Conservation (phyloP, 2,329 filamentous ascomycete genomes). For the Beauveria australis region DNA sequence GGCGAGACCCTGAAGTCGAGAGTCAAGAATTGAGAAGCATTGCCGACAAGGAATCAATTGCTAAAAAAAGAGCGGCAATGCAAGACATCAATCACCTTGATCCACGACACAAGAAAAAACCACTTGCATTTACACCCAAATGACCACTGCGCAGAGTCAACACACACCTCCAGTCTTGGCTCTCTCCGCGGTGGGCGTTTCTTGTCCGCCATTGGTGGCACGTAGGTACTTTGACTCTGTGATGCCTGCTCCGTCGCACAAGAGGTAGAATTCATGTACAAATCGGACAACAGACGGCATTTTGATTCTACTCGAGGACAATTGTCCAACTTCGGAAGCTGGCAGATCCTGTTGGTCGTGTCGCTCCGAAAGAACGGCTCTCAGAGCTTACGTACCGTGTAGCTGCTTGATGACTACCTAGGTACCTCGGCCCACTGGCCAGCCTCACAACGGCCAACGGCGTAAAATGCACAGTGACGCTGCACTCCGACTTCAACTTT, state of each 20-base stretch:
- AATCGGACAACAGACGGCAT: neutral
- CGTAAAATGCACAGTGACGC: no score
- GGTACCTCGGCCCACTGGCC: no score
- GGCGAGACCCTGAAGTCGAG: neutral
- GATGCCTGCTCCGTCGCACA: neutral
- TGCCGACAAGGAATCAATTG: neutral
- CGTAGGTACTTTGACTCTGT: neutral
- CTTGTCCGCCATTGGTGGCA: neutral
- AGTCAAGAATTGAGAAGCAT: no score
- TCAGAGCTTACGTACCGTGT: no score
- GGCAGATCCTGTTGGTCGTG: neutral
- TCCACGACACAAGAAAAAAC: no score
- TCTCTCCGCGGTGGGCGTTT: neutral
- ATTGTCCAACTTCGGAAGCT: neutral
- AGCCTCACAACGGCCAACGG: no score
- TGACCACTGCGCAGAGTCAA: neutral
- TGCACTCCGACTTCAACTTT: no score
- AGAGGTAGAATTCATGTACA: neutral
- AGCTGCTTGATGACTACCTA: no score
- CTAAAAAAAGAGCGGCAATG: neutral
- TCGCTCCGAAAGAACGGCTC: no score
- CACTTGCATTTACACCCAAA: no score
- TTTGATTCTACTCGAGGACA: neutral
- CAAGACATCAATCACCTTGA: neutral
- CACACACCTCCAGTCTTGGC: neutral